phyloP scores from a whole-genome alignment of 2,329 filamentous ascomycete species.

The Ramularia collo-cygni region DNA sequence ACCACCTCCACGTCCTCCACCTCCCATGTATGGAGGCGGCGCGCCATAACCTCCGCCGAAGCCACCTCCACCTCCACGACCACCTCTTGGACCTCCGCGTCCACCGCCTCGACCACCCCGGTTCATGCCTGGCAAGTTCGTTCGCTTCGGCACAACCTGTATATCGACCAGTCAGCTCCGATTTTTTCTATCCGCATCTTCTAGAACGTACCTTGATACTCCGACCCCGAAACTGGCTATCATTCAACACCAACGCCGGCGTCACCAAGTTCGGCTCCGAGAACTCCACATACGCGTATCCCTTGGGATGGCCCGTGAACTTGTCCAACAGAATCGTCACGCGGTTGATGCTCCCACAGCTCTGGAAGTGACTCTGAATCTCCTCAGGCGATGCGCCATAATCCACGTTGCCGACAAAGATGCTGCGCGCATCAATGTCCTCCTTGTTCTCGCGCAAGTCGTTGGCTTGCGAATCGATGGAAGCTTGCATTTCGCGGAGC shows the following conservation, averaged over 20 bases:
- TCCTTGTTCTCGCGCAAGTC: slow-evolving; percentile 88
- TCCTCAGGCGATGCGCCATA: slow-evolving; percentile 96
- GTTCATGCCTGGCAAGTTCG: slow-evolving; percentile 91
- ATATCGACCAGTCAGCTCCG: slow-evolving; percentile 17
- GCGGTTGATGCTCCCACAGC: slow-evolving; percentile 92
- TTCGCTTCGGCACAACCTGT: slow-evolving; percentile 82
- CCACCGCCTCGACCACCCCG: slow-evolving; percentile 65
- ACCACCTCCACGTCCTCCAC: slow-evolving; percentile 16
- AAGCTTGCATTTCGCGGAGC: slow-evolving; percentile 50
- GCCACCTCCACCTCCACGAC: slow-evolving; percentile 48
- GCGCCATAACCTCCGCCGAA: slow-evolving; percentile 37
- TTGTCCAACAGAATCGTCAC: slow-evolving; percentile 97
- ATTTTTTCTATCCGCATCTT: not conserved
- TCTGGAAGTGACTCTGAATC: slow-evolving; percentile 97
- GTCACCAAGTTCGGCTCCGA: slow-evolving; percentile 88
- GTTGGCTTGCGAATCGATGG: slow-evolving; percentile 73
- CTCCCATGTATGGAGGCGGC: slow-evolving; percentile 17
- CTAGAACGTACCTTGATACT: slow-evolving; percentile 72
- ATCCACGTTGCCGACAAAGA: slow-evolving; percentile 98
- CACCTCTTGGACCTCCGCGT: slow-evolving; percentile 39
- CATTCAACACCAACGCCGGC: slow-evolving; percentile 89
- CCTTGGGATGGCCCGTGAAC: slow-evolving; percentile 98
- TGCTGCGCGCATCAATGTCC: slow-evolving; percentile 87
- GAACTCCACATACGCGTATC: slow-evolving; percentile 98
- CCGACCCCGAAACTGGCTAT: slow-evolving; percentile 89